Evolutionary conservation across 2,329 filamentous ascomycete species (phyloP), one percentile per base, ranked within the genome.

Genomic region (Aureobasidium namibiae): DNA sequence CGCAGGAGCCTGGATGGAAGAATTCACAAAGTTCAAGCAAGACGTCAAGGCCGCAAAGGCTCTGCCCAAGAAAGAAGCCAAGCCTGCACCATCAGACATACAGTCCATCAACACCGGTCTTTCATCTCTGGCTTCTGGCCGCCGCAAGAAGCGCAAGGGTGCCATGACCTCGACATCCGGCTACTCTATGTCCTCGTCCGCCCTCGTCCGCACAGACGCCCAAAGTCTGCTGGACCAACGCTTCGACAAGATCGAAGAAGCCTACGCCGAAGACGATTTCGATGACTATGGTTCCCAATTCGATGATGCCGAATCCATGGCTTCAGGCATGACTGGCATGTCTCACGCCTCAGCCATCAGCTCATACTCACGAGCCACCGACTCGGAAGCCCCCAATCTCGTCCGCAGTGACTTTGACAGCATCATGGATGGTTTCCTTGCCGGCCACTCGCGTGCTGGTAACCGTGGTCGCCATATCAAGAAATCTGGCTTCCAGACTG

Each of bases 391-490:
- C 16, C 75, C 76, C 1, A 65, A 70, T 0, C 82, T 86, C 10
- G 76, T 90, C 38, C 80, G 90, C 46, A 78, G 80, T 39, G 92
- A 96, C 70, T 96, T 99, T 73, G 87, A 96, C 70, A 82, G 79
- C 62, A 90, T 97, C 70, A 85, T 99, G 79, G 92, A 97, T 69
- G 92, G 96, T 60, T 99, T 99, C 74, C 75, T 97, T 26, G 88
- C 85, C 9, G 85, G 79, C 34, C 87, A 89, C 69, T 83, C 83
- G 13, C 54, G 45, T 10, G 86, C 84, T 73, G 81, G 81, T 24
- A 87, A 87, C 1, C 91, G 90, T 76, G 69, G 65, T 29, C 67
- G 73, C 44, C 74, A 80, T 57, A 82, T 90, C 21, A 92, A 92
- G 76, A 90, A 92, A 74, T 87, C 87, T 18, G 89, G 87, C 69